Conservation (phyloP, 306 rosid genomes). For the Ormosia semicastrata region DNA sequence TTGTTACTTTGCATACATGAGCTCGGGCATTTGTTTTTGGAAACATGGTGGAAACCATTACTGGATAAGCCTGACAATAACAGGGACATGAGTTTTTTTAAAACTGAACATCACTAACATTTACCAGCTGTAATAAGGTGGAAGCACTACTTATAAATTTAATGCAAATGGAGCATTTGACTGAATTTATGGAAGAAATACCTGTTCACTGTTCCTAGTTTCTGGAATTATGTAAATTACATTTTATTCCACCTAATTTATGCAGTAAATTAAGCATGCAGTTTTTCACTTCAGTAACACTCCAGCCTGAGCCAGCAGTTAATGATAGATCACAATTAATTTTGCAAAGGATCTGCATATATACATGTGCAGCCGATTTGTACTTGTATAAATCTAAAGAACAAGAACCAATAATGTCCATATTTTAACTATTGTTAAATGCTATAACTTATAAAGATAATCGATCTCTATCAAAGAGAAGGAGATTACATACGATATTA, state of each 20-base stretch:
- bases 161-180: conserved; percentile 4
- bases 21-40: conserved; percentile 63
- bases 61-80: conserved; percentile 69
- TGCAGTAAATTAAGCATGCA: neutral
- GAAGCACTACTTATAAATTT: conserved; percentile 5
- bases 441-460: conserved; percentile 21
- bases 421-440: neutral
- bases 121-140: neutral
- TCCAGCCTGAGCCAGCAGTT: neutral
- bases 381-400: conserved; percentile 19
- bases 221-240: neutral
- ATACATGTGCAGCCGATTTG: neutral
- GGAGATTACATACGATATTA: conserved; percentile 61
- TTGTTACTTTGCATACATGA: conserved; percentile 72
- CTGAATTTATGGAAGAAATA: conserved; percentile 1
- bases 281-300: neutral
- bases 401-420: neutral
- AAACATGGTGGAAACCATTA: conserved; percentile 36
- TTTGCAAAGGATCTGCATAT: neutral
- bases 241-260: neutral
- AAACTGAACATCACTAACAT: conserved; percentile 18
- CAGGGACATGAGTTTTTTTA: neutral
- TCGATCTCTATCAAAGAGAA: conserved; percentile 5
- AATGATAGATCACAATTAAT: neutral
- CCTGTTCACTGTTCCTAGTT: neutral